Conservation (phyloP, 2,329 filamentous ascomycete species). For the Apiospora koreana region DNA sequence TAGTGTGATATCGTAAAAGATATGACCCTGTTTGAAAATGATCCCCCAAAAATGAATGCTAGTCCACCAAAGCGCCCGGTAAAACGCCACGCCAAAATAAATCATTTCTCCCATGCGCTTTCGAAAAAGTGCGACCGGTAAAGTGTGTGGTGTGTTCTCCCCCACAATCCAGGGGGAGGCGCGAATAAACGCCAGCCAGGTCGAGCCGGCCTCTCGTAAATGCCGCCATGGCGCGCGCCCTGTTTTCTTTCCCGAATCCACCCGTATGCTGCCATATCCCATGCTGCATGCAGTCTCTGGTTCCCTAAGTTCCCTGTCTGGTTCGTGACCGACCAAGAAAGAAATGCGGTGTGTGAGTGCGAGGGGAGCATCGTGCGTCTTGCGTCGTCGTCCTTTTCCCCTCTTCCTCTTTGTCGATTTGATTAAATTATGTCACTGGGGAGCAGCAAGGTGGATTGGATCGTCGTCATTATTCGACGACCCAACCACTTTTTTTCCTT, state of each 20-base stretch:
- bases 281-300: not conserved
- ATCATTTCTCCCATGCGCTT: not conserved
- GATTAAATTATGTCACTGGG: conserved; percentile 2
- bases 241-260: not conserved
- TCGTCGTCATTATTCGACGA: not conserved
- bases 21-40: not conserved
- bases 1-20: not conserved
- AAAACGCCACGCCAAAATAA: conserved; percentile 6
- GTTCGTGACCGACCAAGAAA: conserved; percentile 5
- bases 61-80: not conserved
- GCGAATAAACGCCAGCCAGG: not conserved
- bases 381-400: not conserved
- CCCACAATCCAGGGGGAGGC: not conserved
- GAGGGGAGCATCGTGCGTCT: not conserved
- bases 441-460: not conserved
- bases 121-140: not conserved
- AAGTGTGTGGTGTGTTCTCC: not conserved
- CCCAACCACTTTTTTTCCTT: not conserved
- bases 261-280: not conserved
- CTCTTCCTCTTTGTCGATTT: not conserved
- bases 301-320: not conserved
- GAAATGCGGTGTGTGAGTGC: not conserved
- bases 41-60: not conserved
- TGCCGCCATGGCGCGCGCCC: not conserved
- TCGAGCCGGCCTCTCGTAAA: not conserved